These are phyloP conservation scores for Cyclotella atomus DNA, from an alignment of 108 stramenopile species.

Conservation along the genomic window DNA sequence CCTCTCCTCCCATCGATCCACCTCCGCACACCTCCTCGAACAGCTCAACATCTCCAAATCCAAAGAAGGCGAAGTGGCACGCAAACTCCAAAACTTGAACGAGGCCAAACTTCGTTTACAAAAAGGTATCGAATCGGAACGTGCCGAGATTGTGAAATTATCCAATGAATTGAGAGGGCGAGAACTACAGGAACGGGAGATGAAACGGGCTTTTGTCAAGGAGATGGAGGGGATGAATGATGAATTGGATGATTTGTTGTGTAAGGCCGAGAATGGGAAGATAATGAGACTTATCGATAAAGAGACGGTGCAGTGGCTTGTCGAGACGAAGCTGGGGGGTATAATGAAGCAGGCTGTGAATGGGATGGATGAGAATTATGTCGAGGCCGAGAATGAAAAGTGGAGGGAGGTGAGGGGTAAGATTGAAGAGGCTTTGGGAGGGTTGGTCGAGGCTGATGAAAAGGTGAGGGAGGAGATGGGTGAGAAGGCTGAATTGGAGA, in stretches of 20 bases:
- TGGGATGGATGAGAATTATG: too few species aligned
- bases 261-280: conserved; percentile 26
- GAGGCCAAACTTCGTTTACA: conserved; percentile 18
- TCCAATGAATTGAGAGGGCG: conserved; percentile 46
- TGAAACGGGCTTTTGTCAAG: conserved; percentile 42
- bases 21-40: conserved; percentile 10
- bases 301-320: conserved; percentile 35
- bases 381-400: conserved; percentile 23
- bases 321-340: conserved; percentile 17
- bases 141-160: conserved; percentile 31
- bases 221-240: conserved; percentile 48
- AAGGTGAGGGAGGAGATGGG: conserved; percentile 1
- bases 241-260: conserved; percentile 34
- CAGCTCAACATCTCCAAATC: conserved; percentile 28
- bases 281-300: conserved; percentile 19
- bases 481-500: conserved; percentile 31
- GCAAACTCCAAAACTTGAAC: conserved; percentile 27
- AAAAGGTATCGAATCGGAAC: conserved; percentile 30
- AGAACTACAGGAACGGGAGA: conserved; percentile 34
- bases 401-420: conserved; percentile 15
- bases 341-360: too few species aligned
- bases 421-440: conserved; percentile 13
- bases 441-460: conserved; percentile 22
- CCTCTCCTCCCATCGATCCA: conserved; percentile 16
- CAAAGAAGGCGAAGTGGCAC: conserved; percentile 32